Evolutionary conservation across 1,139 yeast species (phyloP).

Genomic region (Blastobotrys ciferrii): DNA sequence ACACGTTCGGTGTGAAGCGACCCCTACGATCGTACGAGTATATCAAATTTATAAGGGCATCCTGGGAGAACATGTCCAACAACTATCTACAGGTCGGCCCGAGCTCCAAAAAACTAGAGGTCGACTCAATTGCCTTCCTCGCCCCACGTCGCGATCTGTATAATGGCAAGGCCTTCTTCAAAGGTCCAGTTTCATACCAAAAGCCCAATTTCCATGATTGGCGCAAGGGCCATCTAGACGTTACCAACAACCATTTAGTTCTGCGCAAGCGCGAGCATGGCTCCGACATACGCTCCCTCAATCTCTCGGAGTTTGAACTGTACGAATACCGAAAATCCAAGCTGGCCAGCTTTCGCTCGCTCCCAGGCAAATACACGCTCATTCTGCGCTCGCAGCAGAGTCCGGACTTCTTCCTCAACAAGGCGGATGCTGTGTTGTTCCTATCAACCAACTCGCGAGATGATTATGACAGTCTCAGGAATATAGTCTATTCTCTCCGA

Average conservation of each 20-base stretch:
- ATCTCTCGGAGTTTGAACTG: conserved; percentile 26
- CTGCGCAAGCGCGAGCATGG: conserved; percentile 16
- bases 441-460: conserved; percentile 30
- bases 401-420: conserved; percentile 27
- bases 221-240: conserved; percentile 20
- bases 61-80: conserved; percentile 24
- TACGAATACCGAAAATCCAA: conserved; percentile 23
- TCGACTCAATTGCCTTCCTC: conserved; percentile 32
- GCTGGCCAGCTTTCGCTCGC: conserved; percentile 11
- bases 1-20: conserved; percentile 23
- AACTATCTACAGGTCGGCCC: conserved; percentile 28
- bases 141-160: conserved; percentile 36
- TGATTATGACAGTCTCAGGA: conserved; percentile 31
- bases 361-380: conserved; percentile 28
- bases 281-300: conserved; percentile 16
- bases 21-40: conserved; percentile 31
- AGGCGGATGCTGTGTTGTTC: conserved; percentile 28
- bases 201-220: conserved; percentile 20
- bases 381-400: conserved; percentile 31
- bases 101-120: conserved; percentile 28
- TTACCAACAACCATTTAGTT: conserved; percentile 15
- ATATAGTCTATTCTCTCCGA: conserved; percentile 33
- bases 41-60: conserved; percentile 24
- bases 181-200: conserved; percentile 18
- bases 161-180: conserved; percentile 20